Base-by-base conservation (phyloP, 257 asterid species). In the Lithospermum erythrorhizon region DNA sequence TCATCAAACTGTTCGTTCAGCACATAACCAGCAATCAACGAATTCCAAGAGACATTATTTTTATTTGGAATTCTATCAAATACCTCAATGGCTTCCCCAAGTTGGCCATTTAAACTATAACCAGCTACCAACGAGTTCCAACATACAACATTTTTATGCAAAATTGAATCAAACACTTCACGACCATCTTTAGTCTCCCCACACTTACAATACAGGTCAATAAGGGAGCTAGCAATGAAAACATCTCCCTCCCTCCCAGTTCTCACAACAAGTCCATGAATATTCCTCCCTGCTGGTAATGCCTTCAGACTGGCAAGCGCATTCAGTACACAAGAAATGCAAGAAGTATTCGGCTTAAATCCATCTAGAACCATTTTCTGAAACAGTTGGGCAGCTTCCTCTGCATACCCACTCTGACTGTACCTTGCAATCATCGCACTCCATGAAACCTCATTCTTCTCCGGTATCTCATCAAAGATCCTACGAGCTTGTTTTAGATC, bases 61-160 rank as follows among this genome's bases (percentile, higher is more conserved):
- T 67, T 84, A 20, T 60, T 66, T 47, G 95, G 95, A 49, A 79
- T 84, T 56, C 21, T 71, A 65, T 63, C 66, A 59, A 89, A 89
- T 19, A 89, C 64, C 69, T 80, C 79, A 30, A 65, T 64, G 58
- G 94, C 91, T 79, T 81, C 81, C 16, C 21, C 64, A 6, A 81
- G 73, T 59, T 74, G 78, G 64, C 84, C 89, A 61, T 82, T 81
- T 52, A 80, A 77, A 68, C 95, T 74, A 65, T 86, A 89, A 18
- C 97, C 95, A 5, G 82, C 62, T 10, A 84, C 79, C 77, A 86
- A 73, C 3, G 94, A 80, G 59, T 89, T 89, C 95, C 95, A 86
- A 69, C 87, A 79, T 13, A 79, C 87, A 41, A 78, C 76, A 25
- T 89, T 89, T 69, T 86, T 89, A 24, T 65, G 72, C 1, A 61